These are phyloP conservation scores for Salix brachista DNA, from an alignment of 345 rosid species.

Conservation along the genomic window DNA sequence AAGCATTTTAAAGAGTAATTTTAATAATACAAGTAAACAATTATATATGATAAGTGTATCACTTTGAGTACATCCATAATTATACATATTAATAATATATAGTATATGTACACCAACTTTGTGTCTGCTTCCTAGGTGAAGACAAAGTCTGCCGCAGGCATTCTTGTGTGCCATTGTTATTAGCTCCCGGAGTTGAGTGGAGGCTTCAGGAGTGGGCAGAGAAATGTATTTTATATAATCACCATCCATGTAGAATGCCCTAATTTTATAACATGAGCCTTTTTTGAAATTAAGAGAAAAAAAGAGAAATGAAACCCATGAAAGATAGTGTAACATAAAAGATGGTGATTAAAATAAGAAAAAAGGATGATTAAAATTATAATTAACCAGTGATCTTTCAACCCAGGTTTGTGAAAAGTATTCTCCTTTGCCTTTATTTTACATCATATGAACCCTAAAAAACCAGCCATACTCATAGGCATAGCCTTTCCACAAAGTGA, in stretches of 20 bases:
- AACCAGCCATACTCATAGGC: background rate
- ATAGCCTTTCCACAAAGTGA: conserved; percentile 10
- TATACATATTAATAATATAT: background rate
- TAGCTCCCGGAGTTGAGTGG: conserved; percentile 8
- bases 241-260: background rate
- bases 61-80: background rate
- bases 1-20: accelerated
- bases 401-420: background rate
- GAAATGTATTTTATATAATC: background rate
- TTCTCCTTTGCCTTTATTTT: background rate
- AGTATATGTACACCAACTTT: background rate
- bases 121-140: background rate
- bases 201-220: background rate
- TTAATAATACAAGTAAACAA: too few species aligned
- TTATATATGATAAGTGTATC: background rate
- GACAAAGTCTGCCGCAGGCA: conserved; percentile 13
- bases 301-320: background rate
- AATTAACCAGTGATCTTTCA: background rate
- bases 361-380: background rate
- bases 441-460: conserved; percentile 10
- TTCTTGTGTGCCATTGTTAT: background rate
- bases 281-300: background rate
- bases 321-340: background rate
- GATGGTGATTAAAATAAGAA: background rate
- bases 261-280: background rate